Base-by-base conservation (phyloP, 2,329 filamentous ascomycete genomes). In the Penicillium psychrosexuale region DNA sequence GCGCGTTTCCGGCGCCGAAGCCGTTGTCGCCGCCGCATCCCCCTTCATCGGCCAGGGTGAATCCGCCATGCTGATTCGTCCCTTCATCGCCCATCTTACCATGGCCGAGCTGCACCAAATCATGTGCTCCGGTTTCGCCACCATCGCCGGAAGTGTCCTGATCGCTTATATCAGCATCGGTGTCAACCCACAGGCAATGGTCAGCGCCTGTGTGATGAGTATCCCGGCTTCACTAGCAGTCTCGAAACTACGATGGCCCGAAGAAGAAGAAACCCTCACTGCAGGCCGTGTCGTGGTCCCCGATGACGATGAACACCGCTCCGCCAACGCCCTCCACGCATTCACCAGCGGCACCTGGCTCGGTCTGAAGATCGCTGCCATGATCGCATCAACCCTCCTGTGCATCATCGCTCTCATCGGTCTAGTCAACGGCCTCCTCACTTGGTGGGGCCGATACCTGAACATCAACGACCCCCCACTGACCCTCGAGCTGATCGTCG, bases 1-100 rank as follows among this genome's bases (percentile, higher is more conserved):
- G 75, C 83, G 84, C 48, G 90, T 96, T 6, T 96, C 91, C 5
- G 92, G 92, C 58, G 90, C 90, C 43, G 92, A 96, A 74, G 91
- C 92, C n/a, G 89, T 96, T 47, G 92, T 96, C 55, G 92, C 92
- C 33, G 89, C 92, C 33, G 91, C 92, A 9, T 95, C 91, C 0
- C 92, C 92, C 8, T 96, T 96, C 75, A 94, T 96, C 67, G 92
- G 92, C 8, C 91, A 96, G 77, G 91, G 92, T 68, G 92, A 96
- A 80, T 94, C 89, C 24, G 91, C 90, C 57, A 95, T 96, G 89
- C 78, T 97, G 67, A 91, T 97, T 73, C 86, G 86, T 51, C 91
- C 91, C 0, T 96, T 95, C 72, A 85, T 96, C 44, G 79, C 89
- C 11, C 87, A 94, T 72, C 83, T 96, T 68, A 97, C 92, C 59